phyloP scores from a whole-genome alignment of 345 rosid genomes.

The Pistacia atlantica region DNA sequence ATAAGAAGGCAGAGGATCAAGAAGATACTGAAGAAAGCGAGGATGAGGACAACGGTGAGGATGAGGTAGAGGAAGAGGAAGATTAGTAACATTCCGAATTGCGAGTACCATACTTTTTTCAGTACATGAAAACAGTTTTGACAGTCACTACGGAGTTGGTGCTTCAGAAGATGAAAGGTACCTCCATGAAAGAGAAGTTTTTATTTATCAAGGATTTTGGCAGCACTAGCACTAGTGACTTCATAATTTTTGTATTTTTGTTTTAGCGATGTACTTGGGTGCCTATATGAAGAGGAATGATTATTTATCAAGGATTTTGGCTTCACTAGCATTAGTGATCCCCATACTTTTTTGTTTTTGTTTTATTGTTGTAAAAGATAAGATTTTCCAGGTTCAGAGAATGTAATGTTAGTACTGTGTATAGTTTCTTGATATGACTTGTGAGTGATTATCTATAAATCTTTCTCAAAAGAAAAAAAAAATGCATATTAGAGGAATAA shows the following conservation, averaged over 20 bases:
- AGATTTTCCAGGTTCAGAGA: not conserved
- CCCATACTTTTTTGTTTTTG: not conserved
- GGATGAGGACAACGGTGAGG: constrained; percentile 16
- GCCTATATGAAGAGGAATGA: too few species aligned
- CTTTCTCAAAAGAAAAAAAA: not conserved
- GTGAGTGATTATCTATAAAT: not conserved
- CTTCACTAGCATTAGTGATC: not conserved
- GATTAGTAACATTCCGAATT: constrained; percentile 18
- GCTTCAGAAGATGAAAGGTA: not conserved
- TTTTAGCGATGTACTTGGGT: not conserved
- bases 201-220: not conserved
- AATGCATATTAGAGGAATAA: too few species aligned
- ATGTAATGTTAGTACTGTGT: not conserved
- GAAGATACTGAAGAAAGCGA: constrained; percentile 15
- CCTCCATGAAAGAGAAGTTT: not conserved
- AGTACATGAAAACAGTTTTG: not conserved
- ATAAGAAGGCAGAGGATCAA: constrained; percentile 15
- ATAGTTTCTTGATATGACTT: not conserved
- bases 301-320: not conserved
- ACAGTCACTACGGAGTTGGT: not conserved
- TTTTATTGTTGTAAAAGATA: not conserved
- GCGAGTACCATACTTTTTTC: not conserved
- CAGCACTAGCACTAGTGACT: too few species aligned
- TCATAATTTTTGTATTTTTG: not conserved
- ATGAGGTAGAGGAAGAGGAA: constrained; percentile 27